Percentiles rank a stretch among this genome's conserved stretches.
Conservation (phyloP, 352 stramenopile genomes). For the Globisporangium camurandrum region DNA sequence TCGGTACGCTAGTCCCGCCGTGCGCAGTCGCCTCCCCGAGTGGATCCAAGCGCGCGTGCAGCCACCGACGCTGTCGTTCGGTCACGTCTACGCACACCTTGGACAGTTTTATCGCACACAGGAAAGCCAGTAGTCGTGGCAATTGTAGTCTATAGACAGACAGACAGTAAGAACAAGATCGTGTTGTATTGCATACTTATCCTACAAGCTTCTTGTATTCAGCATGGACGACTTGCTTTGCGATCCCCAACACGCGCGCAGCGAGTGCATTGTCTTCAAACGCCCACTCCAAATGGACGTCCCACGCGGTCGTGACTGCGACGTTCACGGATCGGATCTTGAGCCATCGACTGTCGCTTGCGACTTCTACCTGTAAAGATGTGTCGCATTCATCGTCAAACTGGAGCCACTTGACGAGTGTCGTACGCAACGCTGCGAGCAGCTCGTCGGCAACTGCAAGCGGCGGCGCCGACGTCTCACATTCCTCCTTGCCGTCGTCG, state of each 20-base stretch:
- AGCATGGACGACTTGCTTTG: conserved; percentile 65
- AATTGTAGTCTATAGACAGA: neutral
- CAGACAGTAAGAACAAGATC: too few relatives aligned
- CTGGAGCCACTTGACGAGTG: conserved; percentile 55
- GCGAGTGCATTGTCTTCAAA: conserved; percentile 81
- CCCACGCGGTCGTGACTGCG: conserved; percentile 63
- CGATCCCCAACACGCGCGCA: conserved; percentile 72
- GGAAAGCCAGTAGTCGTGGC: conserved; percentile 2
- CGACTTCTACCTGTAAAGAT: conserved; percentile 42
- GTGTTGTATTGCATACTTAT: conserved; percentile 8
- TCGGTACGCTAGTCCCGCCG: conserved; percentile 79
- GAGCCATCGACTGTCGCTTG: conserved; percentile 57
- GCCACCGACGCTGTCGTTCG: conserved; percentile 46
- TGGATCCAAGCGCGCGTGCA: conserved; percentile 82
- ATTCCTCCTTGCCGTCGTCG: too few relatives aligned
- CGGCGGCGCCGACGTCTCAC: conserved; percentile 55
- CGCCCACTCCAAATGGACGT: conserved; percentile 78
- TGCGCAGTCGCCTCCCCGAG: conserved; percentile 60
- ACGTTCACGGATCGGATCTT: conserved; percentile 68
- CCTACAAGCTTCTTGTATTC: conserved; percentile 47
- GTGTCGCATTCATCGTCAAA: too few relatives aligned
- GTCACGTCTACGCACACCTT: conserved; percentile 62
- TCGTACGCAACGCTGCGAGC: conserved; percentile 31
- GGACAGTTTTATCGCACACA: conserved; percentile 66
- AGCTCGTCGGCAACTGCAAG: conserved; percentile 52